Percentiles rank a stretch among this genome's conserved stretches.
phyloP scores from a whole-genome alignment of 768 basidiomycete species.

The Lanmaoa rubissima region DNA sequence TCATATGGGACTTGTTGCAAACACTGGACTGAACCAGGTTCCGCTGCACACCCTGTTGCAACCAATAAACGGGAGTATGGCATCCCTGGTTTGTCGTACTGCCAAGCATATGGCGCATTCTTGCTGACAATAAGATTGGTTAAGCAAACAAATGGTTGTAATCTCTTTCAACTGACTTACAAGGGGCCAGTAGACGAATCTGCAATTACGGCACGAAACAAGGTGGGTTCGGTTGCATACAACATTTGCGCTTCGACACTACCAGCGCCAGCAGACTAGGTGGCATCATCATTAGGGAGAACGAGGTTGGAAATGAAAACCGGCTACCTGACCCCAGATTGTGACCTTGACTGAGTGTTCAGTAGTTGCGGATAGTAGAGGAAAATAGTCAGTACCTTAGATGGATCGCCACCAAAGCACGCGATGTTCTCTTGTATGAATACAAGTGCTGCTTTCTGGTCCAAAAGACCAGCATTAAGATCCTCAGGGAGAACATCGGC shows the following conservation, averaged over 20 bases:
- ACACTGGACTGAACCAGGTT: slow-evolving; percentile 40
- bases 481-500: slow-evolving; percentile 43
- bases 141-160: not conserved
- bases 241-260: slow-evolving; percentile 15
- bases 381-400: slow-evolving; percentile 37
- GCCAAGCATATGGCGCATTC: slow-evolving; percentile 43
- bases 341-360: slow-evolving; percentile 10
- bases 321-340: slow-evolving; percentile 19
- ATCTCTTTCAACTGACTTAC: slow-evolving; percentile 6
- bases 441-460: slow-evolving; percentile 55
- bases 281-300: not conserved
- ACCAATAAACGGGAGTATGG: slow-evolving; percentile 47
- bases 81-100: slow-evolving; percentile 51
- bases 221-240: not conserved
- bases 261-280: slow-evolving; percentile 19
- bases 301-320: not conserved
- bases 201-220: slow-evolving; percentile 19
- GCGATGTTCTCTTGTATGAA: slow-evolving; percentile 68
- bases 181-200: slow-evolving; percentile 21
- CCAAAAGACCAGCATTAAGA: slow-evolving; percentile 57
- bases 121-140: slow-evolving; percentile 38
- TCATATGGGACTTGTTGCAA: slow-evolving; percentile 29
- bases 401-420: slow-evolving; percentile 62
- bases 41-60: slow-evolving; percentile 45
- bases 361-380: not conserved